A percentile compares a stretch with the other conserved stretches of the same genome.
These are phyloP conservation scores for Camillea tinctor DNA, from an alignment of 2,329 filamentous ascomycete species.

Conservation along the genomic window DNA sequence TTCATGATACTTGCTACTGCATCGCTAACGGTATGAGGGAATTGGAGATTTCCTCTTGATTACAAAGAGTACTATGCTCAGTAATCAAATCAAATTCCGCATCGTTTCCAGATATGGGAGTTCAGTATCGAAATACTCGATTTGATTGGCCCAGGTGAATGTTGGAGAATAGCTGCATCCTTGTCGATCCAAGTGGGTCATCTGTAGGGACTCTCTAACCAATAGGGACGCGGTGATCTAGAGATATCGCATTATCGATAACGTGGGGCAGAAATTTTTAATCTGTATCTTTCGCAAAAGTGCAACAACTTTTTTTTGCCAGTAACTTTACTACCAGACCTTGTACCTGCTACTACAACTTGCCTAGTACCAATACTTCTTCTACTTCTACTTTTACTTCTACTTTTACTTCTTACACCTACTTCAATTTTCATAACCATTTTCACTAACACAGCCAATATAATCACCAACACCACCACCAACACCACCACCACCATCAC, in stretches of 20 bases:
- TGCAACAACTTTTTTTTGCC: not conserved
- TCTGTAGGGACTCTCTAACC: not conserved
- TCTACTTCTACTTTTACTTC: no score
- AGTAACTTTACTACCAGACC: conserved; percentile 2
- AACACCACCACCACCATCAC: no score
- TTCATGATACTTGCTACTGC: no score
- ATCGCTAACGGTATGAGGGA: no score
- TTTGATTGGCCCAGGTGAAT: not conserved
- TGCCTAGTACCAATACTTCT: not conserved
- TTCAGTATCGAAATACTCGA: not conserved
- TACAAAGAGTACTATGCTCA: no score
- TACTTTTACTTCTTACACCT: no score
- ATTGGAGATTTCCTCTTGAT: no score
- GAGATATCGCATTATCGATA: not conserved
- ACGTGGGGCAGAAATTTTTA: not conserved
- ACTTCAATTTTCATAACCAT: no score
- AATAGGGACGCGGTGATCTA: not conserved
- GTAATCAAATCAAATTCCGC: no score
- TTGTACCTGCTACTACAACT: conserved; percentile 1
- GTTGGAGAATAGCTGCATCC: not conserved
- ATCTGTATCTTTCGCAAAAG: conserved; percentile 10
- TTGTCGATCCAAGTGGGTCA: not conserved
- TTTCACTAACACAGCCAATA: no score
- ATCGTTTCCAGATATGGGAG: not conserved
- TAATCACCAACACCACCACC: no score